phyloP scores from a whole-genome alignment of 2,329 filamentous ascomycete genomes.

The Colletotrichum chrysophilum region DNA sequence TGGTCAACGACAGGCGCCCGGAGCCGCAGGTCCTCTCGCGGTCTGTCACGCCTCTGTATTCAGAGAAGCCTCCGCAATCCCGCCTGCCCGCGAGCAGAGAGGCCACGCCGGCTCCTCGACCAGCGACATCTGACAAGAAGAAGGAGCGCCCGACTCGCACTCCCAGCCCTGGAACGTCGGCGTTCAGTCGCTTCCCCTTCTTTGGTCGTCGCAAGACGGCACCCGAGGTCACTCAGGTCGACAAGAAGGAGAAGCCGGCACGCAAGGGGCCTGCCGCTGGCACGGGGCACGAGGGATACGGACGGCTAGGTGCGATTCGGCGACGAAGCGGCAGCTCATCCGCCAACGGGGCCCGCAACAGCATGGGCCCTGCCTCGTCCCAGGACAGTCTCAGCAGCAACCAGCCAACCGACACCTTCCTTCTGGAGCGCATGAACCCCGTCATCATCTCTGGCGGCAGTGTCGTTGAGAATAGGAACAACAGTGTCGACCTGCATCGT shows the following conservation, averaged over 20 bases:
- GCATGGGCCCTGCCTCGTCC: conserved; percentile 49
- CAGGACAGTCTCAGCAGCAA: conserved; percentile 55
- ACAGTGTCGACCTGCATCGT: conserved; percentile 51
- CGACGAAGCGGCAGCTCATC: conserved; percentile 68
- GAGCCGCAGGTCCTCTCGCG: conserved; percentile 37
- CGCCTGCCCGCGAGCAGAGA: conserved; percentile 38
- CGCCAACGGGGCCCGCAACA: conserved; percentile 50
- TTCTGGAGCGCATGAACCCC: conserved; percentile 67
- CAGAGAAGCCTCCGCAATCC: conserved; percentile 29
- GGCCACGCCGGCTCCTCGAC: conserved; percentile 35
- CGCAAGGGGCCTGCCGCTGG: conserved; percentile 86
- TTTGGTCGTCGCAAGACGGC: conserved; percentile 76
- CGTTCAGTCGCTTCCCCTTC: conserved; percentile 75
- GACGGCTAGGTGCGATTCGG: conserved; percentile 64
- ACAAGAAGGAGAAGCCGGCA: conserved; percentile 62
- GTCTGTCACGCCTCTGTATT: conserved; percentile 37
- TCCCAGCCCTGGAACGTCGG: conserved; percentile 62
- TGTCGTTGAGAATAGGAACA: conserved; percentile 65
- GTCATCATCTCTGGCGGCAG: conserved; percentile 71
- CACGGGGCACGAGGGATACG: conserved; percentile 92
- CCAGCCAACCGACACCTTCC: conserved; percentile 57
- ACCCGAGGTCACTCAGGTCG: conserved; percentile 48
- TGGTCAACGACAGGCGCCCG: conserved; percentile 51
- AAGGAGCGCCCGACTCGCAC: conserved; percentile 41
- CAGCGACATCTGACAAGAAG: conserved; percentile 24